Base-by-base conservation (phyloP, 2,329 filamentous ascomycete species). In the Lachnellula hyalina region DNA sequence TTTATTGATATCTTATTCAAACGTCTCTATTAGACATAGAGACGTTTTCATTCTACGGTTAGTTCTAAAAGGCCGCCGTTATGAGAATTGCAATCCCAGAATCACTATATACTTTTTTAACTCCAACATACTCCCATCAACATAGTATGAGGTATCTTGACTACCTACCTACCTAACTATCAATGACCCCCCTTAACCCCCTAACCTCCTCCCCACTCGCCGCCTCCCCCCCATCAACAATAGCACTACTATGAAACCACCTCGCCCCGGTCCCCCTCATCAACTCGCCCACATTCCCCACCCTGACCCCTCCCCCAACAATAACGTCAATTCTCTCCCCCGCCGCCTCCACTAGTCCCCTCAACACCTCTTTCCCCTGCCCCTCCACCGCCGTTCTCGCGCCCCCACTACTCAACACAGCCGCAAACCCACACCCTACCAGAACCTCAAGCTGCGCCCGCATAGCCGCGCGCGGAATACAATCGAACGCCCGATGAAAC, bases 401-500 rank as follows among this genome's bases (percentile, higher is more conserved):
- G 7, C 75, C 67, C 1, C 79, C 79, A 47, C 75, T 78, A 4
- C 77, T 81, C 21, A 83, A 66, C 11, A 83, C 70, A 1, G 69
- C 62, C 8, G 51, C 54, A 61, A 81, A 81, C 1, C 78, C 77
- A 51, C 73, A 73, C 4, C 44, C 36, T 0, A 61, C 54, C 48
- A 59, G 38, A 4, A 52, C 21, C 28, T 59, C 59, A 15, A 61
- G 23, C 40, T 57, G 51, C 3, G 21, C 14, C 28, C 42, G 9
- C 58, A 59, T 59, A n/a, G 44, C 17, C 8, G 14, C 14, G 3
- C 25, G 45, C 7, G 49, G 25, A 12, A 75, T 70, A 42, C 70
- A 60, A 61, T 82, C 79, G 58, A 82, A 77, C 0, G 79, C 79
- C 7, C 78, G 72, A 62, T 82, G 79, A 51, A 82, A 82, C 2